phyloP scores from a whole-genome alignment of 371 early-diverging fungal genomes.

The Rhizopus sp. region DNA sequence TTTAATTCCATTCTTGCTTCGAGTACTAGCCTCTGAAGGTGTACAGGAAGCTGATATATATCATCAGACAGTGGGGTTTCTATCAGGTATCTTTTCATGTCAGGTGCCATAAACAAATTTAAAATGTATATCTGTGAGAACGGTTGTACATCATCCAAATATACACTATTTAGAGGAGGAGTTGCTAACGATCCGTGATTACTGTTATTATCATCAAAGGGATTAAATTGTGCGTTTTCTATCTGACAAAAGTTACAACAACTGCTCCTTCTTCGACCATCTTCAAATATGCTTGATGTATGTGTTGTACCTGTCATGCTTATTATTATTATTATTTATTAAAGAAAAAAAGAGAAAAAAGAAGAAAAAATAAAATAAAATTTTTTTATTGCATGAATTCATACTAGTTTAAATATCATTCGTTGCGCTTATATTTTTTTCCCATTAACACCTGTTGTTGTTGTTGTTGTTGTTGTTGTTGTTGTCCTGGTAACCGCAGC shows the following conservation, averaged over 20 bases:
- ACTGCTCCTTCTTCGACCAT: slow-evolving; percentile 7
- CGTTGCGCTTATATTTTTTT: background rate
- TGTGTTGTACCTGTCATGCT: slow-evolving; percentile 4
- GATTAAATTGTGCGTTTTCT: background rate
- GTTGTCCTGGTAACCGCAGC: background rate
- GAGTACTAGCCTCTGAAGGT: slow-evolving; percentile 33
- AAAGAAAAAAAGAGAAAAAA: background rate
- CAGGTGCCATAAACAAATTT: slow-evolving; percentile 37
- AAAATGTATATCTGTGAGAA: slow-evolving; percentile 29
- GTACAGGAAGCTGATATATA: slow-evolving; percentile 36
- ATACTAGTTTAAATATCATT: background rate
- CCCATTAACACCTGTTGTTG: background rate
- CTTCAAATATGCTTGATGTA: background rate
- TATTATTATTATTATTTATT: background rate
- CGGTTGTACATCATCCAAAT: slow-evolving; percentile 20
- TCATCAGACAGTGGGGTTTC: slow-evolving; percentile 36
- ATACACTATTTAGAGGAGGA: slow-evolving; percentile 17
- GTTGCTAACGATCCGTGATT: background rate
- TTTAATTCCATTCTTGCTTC: slow-evolving; percentile 43
- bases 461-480: too few relatives aligned
- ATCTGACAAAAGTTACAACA: slow-evolving; percentile 14
- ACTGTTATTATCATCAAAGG: slow-evolving; percentile 1
- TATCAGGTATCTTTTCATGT: slow-evolving; percentile 33
- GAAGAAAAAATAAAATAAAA: background rate
- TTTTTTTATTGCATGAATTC: background rate